Evolutionary conservation across 441 rosid genomes (phyloP), one percentile per base, ranked within the genome.

Genomic region (Adansonia gregorii): DNA sequence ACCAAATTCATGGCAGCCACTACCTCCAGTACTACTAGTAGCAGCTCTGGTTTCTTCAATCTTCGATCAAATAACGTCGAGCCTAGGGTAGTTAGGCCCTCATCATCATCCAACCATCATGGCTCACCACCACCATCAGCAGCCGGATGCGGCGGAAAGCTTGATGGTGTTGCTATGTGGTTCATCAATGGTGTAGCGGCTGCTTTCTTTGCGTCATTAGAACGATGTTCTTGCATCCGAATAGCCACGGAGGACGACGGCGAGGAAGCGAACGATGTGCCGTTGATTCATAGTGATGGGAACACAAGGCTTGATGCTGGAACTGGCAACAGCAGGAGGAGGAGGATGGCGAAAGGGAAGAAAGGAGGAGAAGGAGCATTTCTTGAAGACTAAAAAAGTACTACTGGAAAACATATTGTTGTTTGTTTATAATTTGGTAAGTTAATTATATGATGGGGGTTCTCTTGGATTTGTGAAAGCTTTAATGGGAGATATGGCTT

Each of bases 131-230:
- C 87, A 11, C n/a, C 66, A 60, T 22, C 27, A 24, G 27, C 27
- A 4, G 49, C 86, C 6, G 85, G 83, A 1, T 86, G 35, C 35
- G 35, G 89, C 35, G 86, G 89, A 3, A 85, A 89, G 87, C 82
- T 88, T n/a, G 91, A 90, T 59, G 89, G 92, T 45, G 86, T 90
- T 43, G 92, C 91, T 2, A 86, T 85, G 79, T 90, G 94, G 94
- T 75, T 90, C 78, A 78, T 87, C 65, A 86, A 87, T 49, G 91
- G 94, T 0, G 83, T 90, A 6, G 83, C 92, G 1, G 48, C 84
- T 10, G 92, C 92, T 0, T 90, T 90, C 67, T 90, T 90, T 15
- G 89, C 91, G 19, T 90, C 94, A 48, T 52, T 90, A 2, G 91
- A 90, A 27, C 84, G 90, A 20, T 90, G 92, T 45, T 90, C 91